Percentiles rank a stretch among this genome's conserved stretches.
Evolutionary conservation across 129 eudicot species (phyloP).

Genomic region (Logfia minima): DNA sequence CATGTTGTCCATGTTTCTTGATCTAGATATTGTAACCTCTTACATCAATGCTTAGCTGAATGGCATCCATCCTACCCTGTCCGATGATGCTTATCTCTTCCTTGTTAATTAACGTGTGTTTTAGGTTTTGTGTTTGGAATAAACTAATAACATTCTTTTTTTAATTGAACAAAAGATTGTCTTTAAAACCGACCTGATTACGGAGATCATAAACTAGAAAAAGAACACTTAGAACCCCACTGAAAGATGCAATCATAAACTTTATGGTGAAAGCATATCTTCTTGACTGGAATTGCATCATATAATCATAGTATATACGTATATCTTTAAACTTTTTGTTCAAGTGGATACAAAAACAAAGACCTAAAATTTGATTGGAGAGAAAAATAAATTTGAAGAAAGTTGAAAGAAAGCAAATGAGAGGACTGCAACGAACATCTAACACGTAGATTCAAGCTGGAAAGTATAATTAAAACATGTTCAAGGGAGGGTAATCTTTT

Average conservation of each 20-base stretch:
- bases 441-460: slow-evolving; percentile 78
- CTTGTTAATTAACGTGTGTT: background rate
- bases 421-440: slow-evolving; percentile 38
- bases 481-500: slow-evolving; percentile 28
- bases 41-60: slow-evolving; percentile 14
- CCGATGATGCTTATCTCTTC: slow-evolving; percentile 15
- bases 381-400: slow-evolving; percentile 6
- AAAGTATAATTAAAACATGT: slow-evolving; percentile 46
- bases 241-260: slow-evolving; percentile 39
- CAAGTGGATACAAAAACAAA: slow-evolving; percentile 39
- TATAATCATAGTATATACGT: slow-evolving; percentile 20
- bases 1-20: slow-evolving; percentile 20
- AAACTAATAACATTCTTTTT: slow-evolving; percentile 5
- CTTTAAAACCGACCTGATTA: slow-evolving; percentile 5
- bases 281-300: slow-evolving; percentile 60
- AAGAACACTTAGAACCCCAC: slow-evolving; percentile 35
- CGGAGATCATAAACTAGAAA: slow-evolving; percentile 27
- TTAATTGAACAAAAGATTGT: slow-evolving; percentile 3
- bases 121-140: slow-evolving; percentile 3
- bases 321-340: slow-evolving; percentile 35
- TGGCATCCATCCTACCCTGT: slow-evolving; percentile 17
- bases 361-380: slow-evolving; percentile 19
- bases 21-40: slow-evolving; percentile 25
- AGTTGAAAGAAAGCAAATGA: slow-evolving; percentile 27
- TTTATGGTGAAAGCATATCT: slow-evolving; percentile 35